Evolutionary conservation across 2,329 filamentous ascomycete genomes (phyloP).

Genomic region (Cryphonectria nitschkei): DNA sequence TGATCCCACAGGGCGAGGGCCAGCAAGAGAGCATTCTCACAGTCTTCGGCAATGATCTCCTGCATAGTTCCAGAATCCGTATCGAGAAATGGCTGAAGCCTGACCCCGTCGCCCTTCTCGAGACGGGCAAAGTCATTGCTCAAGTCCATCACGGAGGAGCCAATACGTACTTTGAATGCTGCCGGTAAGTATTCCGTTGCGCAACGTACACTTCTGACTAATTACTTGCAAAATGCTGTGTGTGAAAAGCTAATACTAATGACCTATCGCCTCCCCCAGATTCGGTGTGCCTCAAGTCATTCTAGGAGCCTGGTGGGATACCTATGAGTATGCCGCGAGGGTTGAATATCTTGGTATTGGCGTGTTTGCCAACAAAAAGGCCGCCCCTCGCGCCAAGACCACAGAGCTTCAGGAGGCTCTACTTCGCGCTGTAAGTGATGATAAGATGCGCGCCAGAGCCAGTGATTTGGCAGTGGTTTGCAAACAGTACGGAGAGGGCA

Average conservation of each 20-base stretch:
- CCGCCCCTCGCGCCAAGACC: conserved; percentile 9
- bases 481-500: conserved; percentile 11
- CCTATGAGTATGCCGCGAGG: conserved; percentile 18
- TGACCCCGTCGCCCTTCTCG: conserved; percentile 15
- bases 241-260: neutral
- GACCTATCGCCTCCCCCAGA: neutral
- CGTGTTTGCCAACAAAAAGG: conserved; percentile 18
- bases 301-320: conserved; percentile 19
- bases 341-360: conserved; percentile 21
- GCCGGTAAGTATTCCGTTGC: neutral
- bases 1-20: conserved; percentile 3
- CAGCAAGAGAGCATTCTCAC: neutral
- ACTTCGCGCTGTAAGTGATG: neutral
- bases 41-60: neutral
- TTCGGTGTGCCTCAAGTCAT: conserved; percentile 11
- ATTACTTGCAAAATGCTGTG: neutral
- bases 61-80: neutral
- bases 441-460: conserved; percentile 2
- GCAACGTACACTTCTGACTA: neutral
- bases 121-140: conserved; percentile 16
- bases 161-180: conserved; percentile 21
- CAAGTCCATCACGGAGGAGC: conserved; percentile 19
- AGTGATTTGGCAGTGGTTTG: conserved; percentile 1
- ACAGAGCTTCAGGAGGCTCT: conserved; percentile 11
- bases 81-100: conserved; percentile 18